phyloP scores from a whole-genome alignment of 83 land plant genomes.

The Larix sibirica region DNA sequence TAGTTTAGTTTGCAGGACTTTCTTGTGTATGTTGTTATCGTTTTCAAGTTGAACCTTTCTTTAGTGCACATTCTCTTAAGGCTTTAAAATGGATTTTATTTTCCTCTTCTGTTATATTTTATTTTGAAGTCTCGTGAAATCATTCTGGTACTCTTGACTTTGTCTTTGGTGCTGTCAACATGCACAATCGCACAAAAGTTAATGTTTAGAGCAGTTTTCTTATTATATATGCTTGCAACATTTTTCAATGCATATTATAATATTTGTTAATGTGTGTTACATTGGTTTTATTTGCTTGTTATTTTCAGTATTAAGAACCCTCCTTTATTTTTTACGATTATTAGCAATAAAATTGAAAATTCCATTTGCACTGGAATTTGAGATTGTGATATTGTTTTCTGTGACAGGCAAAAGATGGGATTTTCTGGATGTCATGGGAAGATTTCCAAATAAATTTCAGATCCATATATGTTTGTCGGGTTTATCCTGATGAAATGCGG shows the following conservation, averaged over 20 bases:
- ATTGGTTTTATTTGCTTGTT: not conserved
- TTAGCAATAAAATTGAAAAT: not conserved
- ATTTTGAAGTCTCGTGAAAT: not conserved
- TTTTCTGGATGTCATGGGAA: slow-evolving; percentile 99
- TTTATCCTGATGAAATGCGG: slow-evolving; percentile 98
- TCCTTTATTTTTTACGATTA: not conserved
- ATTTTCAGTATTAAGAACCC: not conserved
- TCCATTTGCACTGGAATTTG: not conserved
- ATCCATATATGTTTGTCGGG: slow-evolving; percentile 94
- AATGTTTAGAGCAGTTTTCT: no score
- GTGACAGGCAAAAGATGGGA: slow-evolving; percentile 94
- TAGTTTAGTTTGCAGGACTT: not conserved
- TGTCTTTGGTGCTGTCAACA: no score
- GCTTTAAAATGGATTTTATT: no score
- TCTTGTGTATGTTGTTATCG: not conserved
- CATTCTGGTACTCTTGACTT: no score
- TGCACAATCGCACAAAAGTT: no score
- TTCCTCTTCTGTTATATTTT: not conserved
- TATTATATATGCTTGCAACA: no score
- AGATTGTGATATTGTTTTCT: not conserved
- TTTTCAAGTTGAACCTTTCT: no score
- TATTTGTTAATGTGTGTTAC: no score
- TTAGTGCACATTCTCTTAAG: no score
- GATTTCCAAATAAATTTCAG: slow-evolving; percentile 98
- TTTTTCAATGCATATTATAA: no score